Conservation (phyloP, 495 filamentous ascomycete genomes). For the Jackrogersella multiformis region DNA sequence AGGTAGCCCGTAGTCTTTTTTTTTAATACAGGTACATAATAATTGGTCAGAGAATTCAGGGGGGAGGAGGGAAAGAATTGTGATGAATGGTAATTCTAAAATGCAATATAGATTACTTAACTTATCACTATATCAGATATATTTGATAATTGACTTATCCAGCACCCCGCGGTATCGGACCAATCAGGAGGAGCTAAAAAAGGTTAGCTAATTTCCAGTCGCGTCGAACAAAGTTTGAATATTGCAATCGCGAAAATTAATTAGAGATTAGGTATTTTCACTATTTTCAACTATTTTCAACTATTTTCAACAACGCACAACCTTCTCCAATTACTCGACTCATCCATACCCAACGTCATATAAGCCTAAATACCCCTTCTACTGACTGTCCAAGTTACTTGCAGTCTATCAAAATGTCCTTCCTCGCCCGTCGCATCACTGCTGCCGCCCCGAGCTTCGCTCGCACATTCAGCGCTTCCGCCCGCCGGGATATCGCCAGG, state of each 20-base stretch:
- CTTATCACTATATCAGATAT: conserved; percentile 1
- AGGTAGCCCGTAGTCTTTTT: too few species aligned
- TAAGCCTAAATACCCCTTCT: too few species aligned
- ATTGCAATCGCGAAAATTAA: conserved; percentile 17
- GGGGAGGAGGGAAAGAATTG: background rate
- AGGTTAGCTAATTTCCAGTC: conserved; percentile 25
- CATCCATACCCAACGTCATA: background rate
- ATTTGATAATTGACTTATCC: background rate
- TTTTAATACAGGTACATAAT: too few species aligned
- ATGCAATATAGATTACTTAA: conserved; percentile 1
- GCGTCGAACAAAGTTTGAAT: conserved; percentile 23
- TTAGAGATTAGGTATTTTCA: too few species aligned
- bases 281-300: too few species aligned
- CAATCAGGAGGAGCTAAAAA: conserved; percentile 17
- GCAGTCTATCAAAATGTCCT: conserved; percentile 37
- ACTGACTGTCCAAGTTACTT: background rate
- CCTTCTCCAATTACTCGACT: background rate
- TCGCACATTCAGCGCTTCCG: conserved; percentile 64
- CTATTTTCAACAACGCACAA: conserved; percentile 9
- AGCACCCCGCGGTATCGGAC: background rate
- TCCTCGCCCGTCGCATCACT: conserved; percentile 52
- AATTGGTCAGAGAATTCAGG: background rate
- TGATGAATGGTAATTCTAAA: background rate
- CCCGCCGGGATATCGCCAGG: conserved; percentile 66
- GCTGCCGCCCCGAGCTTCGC: conserved; percentile 51